Percentiles rank a stretch among this genome's conserved stretches.
phyloP scores from a whole-genome alignment of 768 basidiomycete species.

The Boletellus ananas region DNA sequence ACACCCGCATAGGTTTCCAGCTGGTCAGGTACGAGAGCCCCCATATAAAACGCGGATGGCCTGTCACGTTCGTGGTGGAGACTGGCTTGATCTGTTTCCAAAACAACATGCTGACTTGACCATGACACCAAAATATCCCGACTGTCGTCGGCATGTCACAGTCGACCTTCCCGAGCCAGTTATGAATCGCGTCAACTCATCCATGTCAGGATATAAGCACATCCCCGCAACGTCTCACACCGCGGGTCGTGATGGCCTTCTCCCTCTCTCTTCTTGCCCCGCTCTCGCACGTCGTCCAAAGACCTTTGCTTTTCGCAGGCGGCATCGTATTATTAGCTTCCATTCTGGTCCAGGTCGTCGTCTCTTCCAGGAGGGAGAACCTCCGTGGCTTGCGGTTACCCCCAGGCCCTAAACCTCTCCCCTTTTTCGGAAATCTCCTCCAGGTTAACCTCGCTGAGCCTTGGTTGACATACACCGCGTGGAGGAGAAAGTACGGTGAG shows the following conservation, averaged over 20 bases:
- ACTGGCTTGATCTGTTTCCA: no score
- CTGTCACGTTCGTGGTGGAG: no score
- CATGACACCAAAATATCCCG: no score
- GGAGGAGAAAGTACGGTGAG: slow-evolving; percentile 32
- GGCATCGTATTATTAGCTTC: neutral
- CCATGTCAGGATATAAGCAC: no score
- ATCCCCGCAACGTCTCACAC: no score
- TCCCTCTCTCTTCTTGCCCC: neutral
- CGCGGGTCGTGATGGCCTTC: neutral
- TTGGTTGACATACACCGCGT: slow-evolving; percentile 34
- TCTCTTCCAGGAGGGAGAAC: neutral
- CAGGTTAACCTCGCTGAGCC: slow-evolving; percentile 27
- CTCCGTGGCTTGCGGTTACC: slow-evolving; percentile 15
- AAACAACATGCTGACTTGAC: no score
- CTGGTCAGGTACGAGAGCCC: no score
- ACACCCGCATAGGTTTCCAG: no score
- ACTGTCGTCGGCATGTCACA: no score
- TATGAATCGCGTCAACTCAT: no score
- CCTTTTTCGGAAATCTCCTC: slow-evolving; percentile 27
- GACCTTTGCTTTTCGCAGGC: neutral
- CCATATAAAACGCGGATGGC: no score
- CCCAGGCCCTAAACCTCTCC: slow-evolving; percentile 31
- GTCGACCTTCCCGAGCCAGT: no score
- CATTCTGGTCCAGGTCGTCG: neutral
- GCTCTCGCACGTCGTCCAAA: neutral